Evolutionary conservation across 768 basidiomycete species (phyloP).

Genomic region (Dioszegia aurantiaca): DNA sequence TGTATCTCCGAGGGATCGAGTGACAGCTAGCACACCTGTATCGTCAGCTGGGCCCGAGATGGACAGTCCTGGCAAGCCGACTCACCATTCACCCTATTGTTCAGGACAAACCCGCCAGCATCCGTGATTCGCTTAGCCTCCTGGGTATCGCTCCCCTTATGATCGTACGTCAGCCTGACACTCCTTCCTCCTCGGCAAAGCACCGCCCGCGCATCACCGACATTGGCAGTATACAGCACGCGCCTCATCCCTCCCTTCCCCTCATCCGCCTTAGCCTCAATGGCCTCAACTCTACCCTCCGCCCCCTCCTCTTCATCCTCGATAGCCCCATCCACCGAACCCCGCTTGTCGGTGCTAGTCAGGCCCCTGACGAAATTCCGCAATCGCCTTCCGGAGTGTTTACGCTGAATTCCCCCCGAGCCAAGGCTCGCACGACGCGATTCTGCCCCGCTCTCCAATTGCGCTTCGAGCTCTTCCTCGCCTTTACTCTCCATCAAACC

Average conservation of each 20-base stretch:
- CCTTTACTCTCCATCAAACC: conserved; percentile 49
- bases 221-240: conserved; percentile 92
- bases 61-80: no score
- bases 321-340: conserved; percentile 16
- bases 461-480: conserved; percentile 49
- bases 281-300: conserved; percentile 56
- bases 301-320: conserved; percentile 23
- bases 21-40: conserved; percentile 79
- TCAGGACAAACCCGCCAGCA: conserved; percentile 98
- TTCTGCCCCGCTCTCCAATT: conserved; percentile 17
- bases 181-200: conserved; percentile 84
- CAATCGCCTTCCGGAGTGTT: conserved; percentile 36
- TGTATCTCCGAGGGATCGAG: conserved; percentile 89
- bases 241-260: conserved; percentile 57
- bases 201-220: conserved; percentile 92
- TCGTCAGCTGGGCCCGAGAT: background rate
- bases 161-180: conserved; percentile 92
- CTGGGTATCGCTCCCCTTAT: conserved; percentile 94
- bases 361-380: conserved; percentile 48
- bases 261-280: conserved; percentile 57
- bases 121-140: conserved; percentile 97
- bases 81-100: conserved; percentile 88
- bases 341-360: conserved; percentile 19
- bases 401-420: conserved; percentile 23
- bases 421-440: conserved; percentile 28